These are phyloP conservation scores for Flaveria bidentis DNA, from an alignment of 129 eudicot species.

Conservation along the genomic window DNA sequence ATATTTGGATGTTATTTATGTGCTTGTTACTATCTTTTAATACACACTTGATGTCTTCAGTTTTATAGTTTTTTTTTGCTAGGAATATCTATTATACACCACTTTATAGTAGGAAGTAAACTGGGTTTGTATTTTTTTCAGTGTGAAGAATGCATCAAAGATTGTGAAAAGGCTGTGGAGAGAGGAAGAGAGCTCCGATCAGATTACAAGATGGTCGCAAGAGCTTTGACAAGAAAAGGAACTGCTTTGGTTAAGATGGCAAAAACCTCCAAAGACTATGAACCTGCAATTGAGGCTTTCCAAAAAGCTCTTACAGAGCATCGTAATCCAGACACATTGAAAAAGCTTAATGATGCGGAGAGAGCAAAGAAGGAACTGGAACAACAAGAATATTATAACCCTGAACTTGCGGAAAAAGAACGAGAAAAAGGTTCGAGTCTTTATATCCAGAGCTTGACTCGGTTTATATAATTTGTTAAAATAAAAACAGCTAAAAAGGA, in stretches of 20 bases:
- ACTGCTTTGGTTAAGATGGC: constrained; percentile 91
- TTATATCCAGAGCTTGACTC: background rate
- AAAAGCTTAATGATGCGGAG: constrained; percentile 94
- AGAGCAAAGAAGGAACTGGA: constrained; percentile 91
- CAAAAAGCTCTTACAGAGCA: constrained; percentile 97
- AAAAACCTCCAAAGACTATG: constrained; percentile 74
- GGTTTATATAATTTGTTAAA: background rate
- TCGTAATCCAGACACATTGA: constrained; percentile 91
- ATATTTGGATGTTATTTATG: no score
- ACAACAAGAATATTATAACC: constrained; percentile 86
- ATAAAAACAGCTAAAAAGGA: background rate
- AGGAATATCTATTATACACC: background rate
- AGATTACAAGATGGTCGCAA: constrained; percentile 93
- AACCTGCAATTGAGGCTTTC: constrained; percentile 88
- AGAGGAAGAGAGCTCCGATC: constrained; percentile 95
- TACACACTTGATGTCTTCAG: background rate
- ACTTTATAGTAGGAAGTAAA: background rate
- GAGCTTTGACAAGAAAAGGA: constrained; percentile 95
- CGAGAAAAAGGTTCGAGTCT: constrained; percentile 81
- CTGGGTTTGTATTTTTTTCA: constrained; percentile 21
- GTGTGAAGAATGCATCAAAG: constrained; percentile 96
- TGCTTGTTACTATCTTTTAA: background rate
- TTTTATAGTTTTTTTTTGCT: background rate
- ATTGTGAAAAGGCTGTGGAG: constrained; percentile 96
- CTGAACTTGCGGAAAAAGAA: constrained; percentile 86